Evolutionary conservation across 164 flowering plant genomes (phyloP).

Genomic region (Kingdonia uniflora): DNA sequence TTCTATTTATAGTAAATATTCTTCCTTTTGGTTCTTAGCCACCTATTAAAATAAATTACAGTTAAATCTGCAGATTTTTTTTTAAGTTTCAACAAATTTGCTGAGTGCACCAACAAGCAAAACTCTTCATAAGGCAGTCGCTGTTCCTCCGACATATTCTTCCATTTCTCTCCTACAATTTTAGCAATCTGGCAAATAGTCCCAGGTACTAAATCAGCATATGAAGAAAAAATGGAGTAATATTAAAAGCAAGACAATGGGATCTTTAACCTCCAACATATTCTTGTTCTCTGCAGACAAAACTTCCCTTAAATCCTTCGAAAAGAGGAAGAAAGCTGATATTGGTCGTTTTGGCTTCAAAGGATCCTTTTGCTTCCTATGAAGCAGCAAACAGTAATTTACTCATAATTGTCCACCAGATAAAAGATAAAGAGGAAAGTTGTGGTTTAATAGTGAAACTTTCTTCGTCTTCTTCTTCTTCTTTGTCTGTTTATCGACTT

Average conservation of each 20-base stretch:
- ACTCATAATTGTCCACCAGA: background rate
- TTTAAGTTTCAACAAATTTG: too few species aligned
- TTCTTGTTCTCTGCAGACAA: slow-evolving; percentile 48
- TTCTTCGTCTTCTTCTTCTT: slow-evolving; percentile 35
- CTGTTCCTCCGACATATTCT: slow-evolving; percentile 56
- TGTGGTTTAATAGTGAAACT: too few species aligned
- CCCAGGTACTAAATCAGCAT: background rate
- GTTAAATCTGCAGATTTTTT: too few species aligned
- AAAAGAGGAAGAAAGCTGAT: slow-evolving; percentile 65
- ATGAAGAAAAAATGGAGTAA: too few species aligned
- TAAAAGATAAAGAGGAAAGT: background rate
- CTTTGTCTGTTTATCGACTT: slow-evolving; percentile 41
- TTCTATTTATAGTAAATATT: slow-evolving; percentile 64
- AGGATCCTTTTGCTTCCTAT: slow-evolving; percentile 95
- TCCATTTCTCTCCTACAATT: slow-evolving; percentile 87
- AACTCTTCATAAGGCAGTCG: slow-evolving; percentile 71
- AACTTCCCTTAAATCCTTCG: slow-evolving; percentile 52
- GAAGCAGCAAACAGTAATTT: background rate
- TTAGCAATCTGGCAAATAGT: slow-evolving; percentile 40
- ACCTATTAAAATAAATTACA: slow-evolving; percentile 22
- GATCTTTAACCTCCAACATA: slow-evolving; percentile 51
- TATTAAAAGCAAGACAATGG: too few species aligned
- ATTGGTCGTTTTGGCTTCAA: slow-evolving; percentile 74
- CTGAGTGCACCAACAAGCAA: background rate
- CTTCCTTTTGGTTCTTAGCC: slow-evolving; percentile 69